phyloP scores from a whole-genome alignment of 2,329 filamentous ascomycete genomes.

The Alternaria sp. region DNA sequence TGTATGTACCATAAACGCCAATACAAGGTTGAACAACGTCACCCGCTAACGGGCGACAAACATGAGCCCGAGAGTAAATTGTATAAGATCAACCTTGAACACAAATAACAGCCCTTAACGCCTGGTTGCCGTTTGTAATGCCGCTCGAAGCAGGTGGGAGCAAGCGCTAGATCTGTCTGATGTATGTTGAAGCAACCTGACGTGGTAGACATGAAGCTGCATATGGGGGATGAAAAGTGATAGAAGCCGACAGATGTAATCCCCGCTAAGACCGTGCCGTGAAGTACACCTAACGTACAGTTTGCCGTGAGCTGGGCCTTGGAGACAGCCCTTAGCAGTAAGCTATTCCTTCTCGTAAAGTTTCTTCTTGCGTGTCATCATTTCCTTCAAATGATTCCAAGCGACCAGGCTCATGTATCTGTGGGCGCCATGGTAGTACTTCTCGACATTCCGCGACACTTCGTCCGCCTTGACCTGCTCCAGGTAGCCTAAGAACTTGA shows the following conservation, averaged over 20 bases:
- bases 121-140: not conserved
- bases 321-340: not conserved
- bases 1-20: not conserved
- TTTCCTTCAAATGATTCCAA: conserved; percentile 43
- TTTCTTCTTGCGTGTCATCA: conserved; percentile 51
- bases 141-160: not conserved
- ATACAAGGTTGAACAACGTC: not conserved
- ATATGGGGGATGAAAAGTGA: not conserved
- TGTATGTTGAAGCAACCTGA: not conserved
- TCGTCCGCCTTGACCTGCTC: conserved; percentile 57
- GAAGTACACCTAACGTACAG: not conserved
- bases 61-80: not conserved
- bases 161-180: not conserved
- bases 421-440: conserved; percentile 27
- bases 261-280: not conserved
- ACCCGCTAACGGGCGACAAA: not conserved
- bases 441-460: conserved; percentile 39
- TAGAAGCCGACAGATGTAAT: not conserved
- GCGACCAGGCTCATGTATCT: conserved; percentile 47
- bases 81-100: not conserved
- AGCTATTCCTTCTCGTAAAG: conserved; percentile 40
- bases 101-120: not conserved
- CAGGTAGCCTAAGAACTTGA: conserved; percentile 57
- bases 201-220: not conserved
- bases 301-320: not conserved